Evolutionary conservation across 257 asterid species (phyloP).

Genomic region (Agastache rugosa): DNA sequence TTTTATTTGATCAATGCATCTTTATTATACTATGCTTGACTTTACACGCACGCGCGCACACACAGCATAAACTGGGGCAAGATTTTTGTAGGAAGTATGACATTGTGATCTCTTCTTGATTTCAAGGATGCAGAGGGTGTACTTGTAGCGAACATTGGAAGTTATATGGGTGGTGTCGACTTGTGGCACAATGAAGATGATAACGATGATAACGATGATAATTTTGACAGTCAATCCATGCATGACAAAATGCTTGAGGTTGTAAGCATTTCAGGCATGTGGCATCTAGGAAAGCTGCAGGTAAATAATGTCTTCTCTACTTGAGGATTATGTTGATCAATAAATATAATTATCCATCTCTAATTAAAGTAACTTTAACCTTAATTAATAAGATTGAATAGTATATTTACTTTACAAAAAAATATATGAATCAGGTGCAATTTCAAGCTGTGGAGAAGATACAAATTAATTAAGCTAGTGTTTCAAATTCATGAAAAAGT

Average conservation of each 20-base stretch:
- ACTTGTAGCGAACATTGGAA: constrained; percentile 91
- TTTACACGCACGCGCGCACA: neutral
- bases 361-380: no score
- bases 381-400: no score
- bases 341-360: neutral
- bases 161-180: constrained; percentile 99
- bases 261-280: constrained; percentile 94
- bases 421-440: no score
- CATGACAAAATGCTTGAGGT: constrained; percentile 97
- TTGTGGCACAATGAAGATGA: constrained; percentile 99
- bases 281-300: constrained; percentile 99
- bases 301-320: constrained; percentile 32
- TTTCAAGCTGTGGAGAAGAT: no score
- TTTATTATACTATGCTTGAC: neutral
- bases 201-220: constrained; percentile 49
- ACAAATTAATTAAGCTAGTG: no score
- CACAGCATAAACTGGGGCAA: neutral
- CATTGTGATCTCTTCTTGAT: constrained; percentile 19
- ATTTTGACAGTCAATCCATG: constrained; percentile 95
- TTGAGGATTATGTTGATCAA: neutral
- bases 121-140: constrained; percentile 95
- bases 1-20: neutral
- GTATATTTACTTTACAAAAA: no score
- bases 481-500: no score
- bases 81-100: constrained; percentile 26